phyloP scores from a whole-genome alignment of 2,329 filamentous ascomycete genomes.

The Clarireedia sp. region DNA sequence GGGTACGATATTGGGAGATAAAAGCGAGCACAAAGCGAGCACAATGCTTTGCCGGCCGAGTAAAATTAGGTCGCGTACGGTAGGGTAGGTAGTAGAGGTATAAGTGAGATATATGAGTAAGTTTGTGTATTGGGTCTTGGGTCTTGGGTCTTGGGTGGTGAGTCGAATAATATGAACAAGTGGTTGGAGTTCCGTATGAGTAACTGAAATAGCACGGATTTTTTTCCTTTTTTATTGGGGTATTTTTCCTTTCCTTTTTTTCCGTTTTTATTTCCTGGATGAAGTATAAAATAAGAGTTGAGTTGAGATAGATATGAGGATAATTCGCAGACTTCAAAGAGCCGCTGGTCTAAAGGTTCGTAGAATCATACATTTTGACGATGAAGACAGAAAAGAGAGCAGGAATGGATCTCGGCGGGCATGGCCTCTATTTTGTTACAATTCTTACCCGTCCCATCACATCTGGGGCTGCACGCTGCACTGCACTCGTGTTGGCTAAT shows the following conservation, averaged over 20 bases:
- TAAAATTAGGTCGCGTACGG: too few relatives aligned
- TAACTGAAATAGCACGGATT: neutral
- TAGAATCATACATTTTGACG: slow-evolving; percentile 26
- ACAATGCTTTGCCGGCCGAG: too few relatives aligned
- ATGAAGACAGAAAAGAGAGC: slow-evolving; percentile 14
- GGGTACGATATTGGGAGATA: neutral
- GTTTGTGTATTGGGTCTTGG: too few relatives aligned
- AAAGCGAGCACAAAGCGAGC: neutral
- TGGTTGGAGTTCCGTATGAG: neutral
- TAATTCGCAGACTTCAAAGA: slow-evolving; percentile 27
- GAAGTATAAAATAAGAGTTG: neutral
- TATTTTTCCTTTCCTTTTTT: neutral
- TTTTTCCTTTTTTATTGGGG: neutral
- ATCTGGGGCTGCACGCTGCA: too few relatives aligned
- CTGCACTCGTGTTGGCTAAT: neutral
- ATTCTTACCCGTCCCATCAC: neutral
- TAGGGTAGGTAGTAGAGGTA: too few relatives aligned
- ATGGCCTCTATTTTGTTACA: slow-evolving; percentile 8
- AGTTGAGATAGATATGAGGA: slow-evolving; percentile 3
- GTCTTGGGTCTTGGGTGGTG: neutral
- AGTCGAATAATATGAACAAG: neutral
- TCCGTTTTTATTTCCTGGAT: neutral
- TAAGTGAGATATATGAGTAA: too few relatives aligned
- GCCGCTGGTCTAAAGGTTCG: slow-evolving; percentile 23
- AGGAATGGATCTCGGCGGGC: slow-evolving; percentile 15